A percentile compares a stretch with the other conserved stretches of the same genome.
phyloP scores from a whole-genome alignment of 768 basidiomycete genomes.

The Vararia minispora region DNA sequence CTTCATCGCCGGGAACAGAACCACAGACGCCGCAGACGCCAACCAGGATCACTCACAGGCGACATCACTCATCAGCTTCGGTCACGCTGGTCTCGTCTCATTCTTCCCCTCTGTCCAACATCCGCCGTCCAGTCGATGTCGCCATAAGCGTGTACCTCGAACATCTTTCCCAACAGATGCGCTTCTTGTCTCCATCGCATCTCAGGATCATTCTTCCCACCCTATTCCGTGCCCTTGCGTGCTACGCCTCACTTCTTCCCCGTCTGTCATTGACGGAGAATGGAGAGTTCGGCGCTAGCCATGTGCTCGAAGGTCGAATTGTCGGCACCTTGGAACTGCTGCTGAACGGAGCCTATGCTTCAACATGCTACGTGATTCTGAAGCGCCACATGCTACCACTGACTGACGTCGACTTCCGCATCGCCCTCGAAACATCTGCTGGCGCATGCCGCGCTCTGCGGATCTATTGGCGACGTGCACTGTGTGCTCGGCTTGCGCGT shows the following conservation, averaged over 20 bases:
- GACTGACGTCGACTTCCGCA: slow-evolving; percentile 10
- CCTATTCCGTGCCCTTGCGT: slow-evolving; percentile 61
- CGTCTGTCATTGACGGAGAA: slow-evolving; percentile 45
- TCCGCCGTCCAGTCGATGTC: slow-evolving; percentile 49
- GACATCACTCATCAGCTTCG: slow-evolving; percentile 54
- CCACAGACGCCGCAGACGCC: slow-evolving; percentile 18
- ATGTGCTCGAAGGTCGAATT: slow-evolving; percentile 40
- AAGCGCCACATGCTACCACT: slow-evolving; percentile 47
- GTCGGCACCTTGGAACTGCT: slow-evolving; percentile 45
- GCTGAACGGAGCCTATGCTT: slow-evolving; percentile 54
- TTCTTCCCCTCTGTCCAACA: slow-evolving; percentile 16
- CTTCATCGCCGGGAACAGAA: slow-evolving; percentile 16
- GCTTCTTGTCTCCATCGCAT: slow-evolving; percentile 42
- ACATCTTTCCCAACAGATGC: slow-evolving; percentile 51
- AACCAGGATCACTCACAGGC: slow-evolving; percentile 33
- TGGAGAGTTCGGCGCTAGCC: slow-evolving; percentile 19
- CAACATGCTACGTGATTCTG: slow-evolving; percentile 53
- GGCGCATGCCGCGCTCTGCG: slow-evolving; percentile 42
- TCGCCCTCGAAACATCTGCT: slow-evolving; percentile 17
- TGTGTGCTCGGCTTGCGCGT: slow-evolving; percentile 52
- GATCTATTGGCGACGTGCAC: slow-evolving; percentile 47
- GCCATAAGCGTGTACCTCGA: slow-evolving; percentile 52
- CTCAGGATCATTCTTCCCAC: slow-evolving; percentile 52
- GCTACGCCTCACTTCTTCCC: slow-evolving; percentile 56
- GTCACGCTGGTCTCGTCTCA: slow-evolving; percentile 28